A percentile compares a stretch with the other conserved stretches of the same genome.
These are phyloP conservation scores for Eucalyptus decipiens DNA, from an alignment of 345 rosid species.

Conservation along the genomic window DNA sequence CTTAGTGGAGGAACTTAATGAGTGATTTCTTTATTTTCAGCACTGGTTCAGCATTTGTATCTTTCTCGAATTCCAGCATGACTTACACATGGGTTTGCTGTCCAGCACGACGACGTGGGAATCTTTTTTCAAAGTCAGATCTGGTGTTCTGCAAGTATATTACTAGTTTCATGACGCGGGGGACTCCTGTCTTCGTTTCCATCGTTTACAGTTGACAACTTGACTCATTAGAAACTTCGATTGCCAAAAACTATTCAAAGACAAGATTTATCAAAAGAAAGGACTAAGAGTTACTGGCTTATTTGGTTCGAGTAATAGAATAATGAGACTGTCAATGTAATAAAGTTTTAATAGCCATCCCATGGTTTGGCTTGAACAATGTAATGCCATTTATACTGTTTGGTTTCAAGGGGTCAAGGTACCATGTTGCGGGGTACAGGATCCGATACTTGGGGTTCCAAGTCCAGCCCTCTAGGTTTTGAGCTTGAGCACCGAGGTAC, in stretches of 20 bases:
- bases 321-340: not conserved
- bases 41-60: not conserved
- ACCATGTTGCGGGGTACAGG: not conserved
- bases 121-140: not conserved
- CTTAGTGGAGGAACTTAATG: not conserved
- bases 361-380: not conserved
- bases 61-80: not conserved
- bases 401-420: not conserved
- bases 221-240: not conserved
- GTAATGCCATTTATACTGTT: not conserved
- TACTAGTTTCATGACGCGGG: not conserved
- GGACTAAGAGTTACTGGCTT: not conserved
- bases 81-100: not conserved
- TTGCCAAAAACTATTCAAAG: not conserved
- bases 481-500: not conserved
- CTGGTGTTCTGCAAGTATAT: not conserved
- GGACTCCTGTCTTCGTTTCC: not conserved
- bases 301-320: not conserved
- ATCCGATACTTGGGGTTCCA: not conserved
- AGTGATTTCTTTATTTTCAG: not conserved
- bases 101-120: not conserved
- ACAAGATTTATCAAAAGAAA: not conserved
- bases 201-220: not conserved
- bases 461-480: not conserved
- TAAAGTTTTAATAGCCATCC: not conserved